Evolutionary conservation across 345 rosid genomes (phyloP), one percentile per base, ranked within the genome.

Genomic region (Sisymbrium irio): DNA sequence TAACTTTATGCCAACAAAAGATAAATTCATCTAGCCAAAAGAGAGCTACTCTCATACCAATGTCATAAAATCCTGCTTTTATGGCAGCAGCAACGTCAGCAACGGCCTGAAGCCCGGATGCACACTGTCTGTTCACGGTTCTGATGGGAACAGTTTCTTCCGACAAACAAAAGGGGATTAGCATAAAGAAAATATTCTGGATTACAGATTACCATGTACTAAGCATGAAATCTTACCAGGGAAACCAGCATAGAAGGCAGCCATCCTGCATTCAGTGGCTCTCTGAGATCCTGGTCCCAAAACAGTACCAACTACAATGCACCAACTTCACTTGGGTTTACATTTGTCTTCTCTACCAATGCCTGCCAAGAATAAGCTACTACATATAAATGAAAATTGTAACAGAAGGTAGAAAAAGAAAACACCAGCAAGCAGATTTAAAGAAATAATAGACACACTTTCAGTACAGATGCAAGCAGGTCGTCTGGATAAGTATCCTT

Each of bases 41-140:
- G 53, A 27, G 15, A 30, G 39, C 64, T 45, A 14, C 15, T 45
- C 27, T 27, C 65, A 67, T 84, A 91, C 98, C 98, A 67, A 94
- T 87, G 62, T 89, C 98, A 83, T 91, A 94, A 76, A 91, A 94
- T 7, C 97, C 98, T 6, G 97, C 98, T 85, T 85, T 91, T 33
- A 94, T 91, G 45, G 97, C 94, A 25, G 97, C 97, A 55, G 93
- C 96, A 33, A 94, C 97, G 77, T 91, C 97, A 61, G 98, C 97
- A 76, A 94, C 97, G n/a, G 98, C 97, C 83, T 94, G 97, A 79
- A 94, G 97, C 51, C 98, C 98, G 44, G 98, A 94, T 3, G 98
- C 83, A 75, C 98, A 94, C 73, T 89, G 97, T 73, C 98, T 83
- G 77, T 94, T 94, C 73, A 91, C 98, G 35, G 93, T 94, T 80